Evolutionary conservation across 306 rosid genomes (phyloP).

Genomic region (Alnus glutinosa): DNA sequence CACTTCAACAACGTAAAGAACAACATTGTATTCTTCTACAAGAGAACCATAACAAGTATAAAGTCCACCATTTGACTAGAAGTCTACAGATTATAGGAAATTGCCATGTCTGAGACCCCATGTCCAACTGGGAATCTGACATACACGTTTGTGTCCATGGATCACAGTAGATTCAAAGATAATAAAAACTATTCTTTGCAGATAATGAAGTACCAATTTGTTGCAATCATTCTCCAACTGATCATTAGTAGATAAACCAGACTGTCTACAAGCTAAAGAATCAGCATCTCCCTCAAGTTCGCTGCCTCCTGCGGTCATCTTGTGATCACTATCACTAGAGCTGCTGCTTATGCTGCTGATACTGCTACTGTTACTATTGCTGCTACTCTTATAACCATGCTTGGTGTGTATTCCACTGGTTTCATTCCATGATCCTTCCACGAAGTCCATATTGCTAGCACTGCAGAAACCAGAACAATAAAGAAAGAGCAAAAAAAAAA

Average conservation of each 20-base stretch:
- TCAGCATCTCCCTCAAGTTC: constrained; percentile 99
- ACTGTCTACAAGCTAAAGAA: constrained; percentile 84
- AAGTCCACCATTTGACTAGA: no score
- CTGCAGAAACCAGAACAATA: constrained; percentile 56
- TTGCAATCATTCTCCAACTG: constrained; percentile 63
- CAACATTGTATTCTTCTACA: neutral
- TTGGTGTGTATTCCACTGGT: constrained; percentile 54
- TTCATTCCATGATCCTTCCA: constrained; percentile 71
- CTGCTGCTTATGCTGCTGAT: constrained; percentile 90
- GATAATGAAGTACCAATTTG: constrained; percentile 65
- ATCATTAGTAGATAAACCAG: constrained; percentile 70
- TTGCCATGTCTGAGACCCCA: neutral
- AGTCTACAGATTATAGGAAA: constrained; percentile 7
- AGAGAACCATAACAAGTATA: no score
- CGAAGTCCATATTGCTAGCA: constrained; percentile 67
- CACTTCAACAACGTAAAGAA: neutral
- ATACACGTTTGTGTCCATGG: neutral
- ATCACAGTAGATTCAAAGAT: constrained; percentile 12
- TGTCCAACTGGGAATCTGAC: constrained; percentile 9
- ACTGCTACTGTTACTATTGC: constrained; percentile 94
- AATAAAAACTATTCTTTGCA: constrained; percentile 10
- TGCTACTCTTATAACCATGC: constrained; percentile 87
- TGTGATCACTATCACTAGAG: constrained; percentile 85
- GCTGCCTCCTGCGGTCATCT: constrained; percentile 61
- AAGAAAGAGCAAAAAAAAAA: constrained; percentile 13